phyloP scores from a whole-genome alignment of 1,284 basidiomycete species.

The Microbotryum intermedium region DNA sequence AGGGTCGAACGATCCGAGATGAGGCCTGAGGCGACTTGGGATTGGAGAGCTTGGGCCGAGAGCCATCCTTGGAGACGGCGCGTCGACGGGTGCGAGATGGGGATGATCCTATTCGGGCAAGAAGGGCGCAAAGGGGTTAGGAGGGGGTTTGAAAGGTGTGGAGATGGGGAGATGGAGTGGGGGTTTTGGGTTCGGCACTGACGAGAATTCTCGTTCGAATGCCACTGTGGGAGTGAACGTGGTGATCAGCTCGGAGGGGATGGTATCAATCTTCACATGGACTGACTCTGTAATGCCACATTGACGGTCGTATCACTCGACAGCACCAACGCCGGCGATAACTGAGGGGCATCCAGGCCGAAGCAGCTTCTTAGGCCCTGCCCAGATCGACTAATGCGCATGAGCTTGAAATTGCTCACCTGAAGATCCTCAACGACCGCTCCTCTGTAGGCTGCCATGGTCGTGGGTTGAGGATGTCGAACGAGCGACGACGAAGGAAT shows the following conservation, averaged over 20 bases:
- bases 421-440: slow-evolving; percentile 21
- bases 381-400: not conserved
- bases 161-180: not conserved
- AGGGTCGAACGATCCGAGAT: too few relatives aligned
- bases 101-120: slow-evolving; percentile 8
- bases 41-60: slow-evolving; percentile 14
- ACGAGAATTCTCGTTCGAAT: slow-evolving; percentile 21
- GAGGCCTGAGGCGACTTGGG: slow-evolving; percentile 1
- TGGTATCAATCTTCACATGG: too few relatives aligned
- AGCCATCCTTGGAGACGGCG: slow-evolving; percentile 23
- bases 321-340: slow-evolving; percentile 16
- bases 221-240: slow-evolving; percentile 5
- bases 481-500: not conserved
- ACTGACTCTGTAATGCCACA: slow-evolving; percentile 12
- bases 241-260: not conserved
- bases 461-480: not conserved
- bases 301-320: slow-evolving; percentile 4
- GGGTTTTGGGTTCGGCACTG: not conserved
- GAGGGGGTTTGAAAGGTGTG: not conserved
- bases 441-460: slow-evolving; percentile 20
- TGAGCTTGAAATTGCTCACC: not conserved
- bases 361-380: not conserved
- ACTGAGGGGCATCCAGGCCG: not conserved
- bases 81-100: slow-evolving; percentile 13
- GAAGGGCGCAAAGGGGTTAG: not conserved